A percentile compares a stretch with the other conserved stretches of the same genome.
Evolutionary conservation across 2,329 filamentous ascomycete species (phyloP).

Genomic region (Pyrenochaeta sp.): DNA sequence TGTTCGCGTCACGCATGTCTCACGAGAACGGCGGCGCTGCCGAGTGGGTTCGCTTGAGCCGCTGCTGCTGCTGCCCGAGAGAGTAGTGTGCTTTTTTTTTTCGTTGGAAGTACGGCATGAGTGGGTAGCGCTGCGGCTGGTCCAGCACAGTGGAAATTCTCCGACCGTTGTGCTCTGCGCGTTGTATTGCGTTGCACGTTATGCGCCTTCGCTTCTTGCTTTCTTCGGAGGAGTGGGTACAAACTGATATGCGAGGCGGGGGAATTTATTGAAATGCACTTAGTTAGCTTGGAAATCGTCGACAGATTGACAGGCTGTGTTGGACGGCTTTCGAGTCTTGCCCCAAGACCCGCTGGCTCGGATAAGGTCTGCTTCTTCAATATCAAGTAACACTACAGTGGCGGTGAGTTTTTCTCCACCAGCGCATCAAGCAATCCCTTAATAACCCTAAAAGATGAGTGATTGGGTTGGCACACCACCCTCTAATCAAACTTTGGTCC

Average conservation of each 20-base stretch:
- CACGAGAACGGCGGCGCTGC: conserved; percentile 8
- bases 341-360: background rate
- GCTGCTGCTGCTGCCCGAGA: no score
- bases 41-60: conserved; percentile 14
- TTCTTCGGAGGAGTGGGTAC: background rate
- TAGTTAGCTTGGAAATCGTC: background rate
- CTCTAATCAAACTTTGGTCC: conserved; percentile 7
- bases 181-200: background rate
- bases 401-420: conserved; percentile 15
- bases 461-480: conserved; percentile 3
- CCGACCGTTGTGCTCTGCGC: conserved; percentile 23
- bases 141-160: conserved; percentile 34
- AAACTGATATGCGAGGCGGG: background rate
- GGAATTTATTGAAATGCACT: background rate
- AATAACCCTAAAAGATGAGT: background rate
- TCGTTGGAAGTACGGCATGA: background rate
- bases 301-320: background rate
- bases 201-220: background rate
- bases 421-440: background rate
- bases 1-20: conserved; percentile 19
- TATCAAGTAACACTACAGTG: conserved; percentile 17
- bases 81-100: no score
- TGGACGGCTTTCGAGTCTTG: background rate
- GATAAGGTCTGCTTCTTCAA: background rate
- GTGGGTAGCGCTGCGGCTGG: background rate